Evolutionary conservation across 2,329 filamentous ascomycete genomes (phyloP).

Genomic region (Fusarium coffeatum): DNA sequence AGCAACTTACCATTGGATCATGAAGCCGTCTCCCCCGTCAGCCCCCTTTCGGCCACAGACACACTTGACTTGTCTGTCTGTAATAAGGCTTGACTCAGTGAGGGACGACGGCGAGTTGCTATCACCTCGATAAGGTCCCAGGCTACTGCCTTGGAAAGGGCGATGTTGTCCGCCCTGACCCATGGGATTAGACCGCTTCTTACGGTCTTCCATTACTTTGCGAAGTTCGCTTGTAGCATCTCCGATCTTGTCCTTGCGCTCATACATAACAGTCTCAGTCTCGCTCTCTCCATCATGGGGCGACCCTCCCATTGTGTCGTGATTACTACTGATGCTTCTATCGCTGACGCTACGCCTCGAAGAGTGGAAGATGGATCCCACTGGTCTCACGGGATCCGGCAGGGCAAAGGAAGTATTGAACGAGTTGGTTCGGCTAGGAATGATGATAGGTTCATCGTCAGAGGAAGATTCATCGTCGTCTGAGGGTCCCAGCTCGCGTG

Average conservation of each 20-base stretch:
- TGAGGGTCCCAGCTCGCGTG: constrained; percentile 59
- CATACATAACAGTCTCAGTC: constrained; percentile 67
- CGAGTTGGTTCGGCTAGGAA: constrained; percentile 67
- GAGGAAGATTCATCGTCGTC: constrained; percentile 67
- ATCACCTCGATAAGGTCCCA: constrained; percentile 50
- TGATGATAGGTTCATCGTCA: constrained; percentile 73
- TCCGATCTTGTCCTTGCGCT: constrained; percentile 57
- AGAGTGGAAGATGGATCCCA: constrained; percentile 60
- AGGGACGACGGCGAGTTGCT: constrained; percentile 65
- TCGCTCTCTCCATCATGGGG: constrained; percentile 65
- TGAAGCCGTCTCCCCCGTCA: constrained; percentile 63
- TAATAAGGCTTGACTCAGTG: constrained; percentile 60
- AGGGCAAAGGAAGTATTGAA: constrained; percentile 68
- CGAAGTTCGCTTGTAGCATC: constrained; percentile 71
- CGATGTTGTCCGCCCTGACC: constrained; percentile 50
- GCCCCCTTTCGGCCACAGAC: constrained; percentile 62
- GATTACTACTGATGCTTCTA: constrained; percentile 58
- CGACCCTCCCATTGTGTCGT: constrained; percentile 52
- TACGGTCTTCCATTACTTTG: constrained; percentile 66
- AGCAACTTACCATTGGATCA: constrained; percentile 71
- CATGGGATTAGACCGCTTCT: constrained; percentile 55
- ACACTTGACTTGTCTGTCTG: constrained; percentile 63
- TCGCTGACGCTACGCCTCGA: constrained; percentile 63
- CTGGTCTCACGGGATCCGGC: constrained; percentile 64
- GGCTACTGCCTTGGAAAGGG: constrained; percentile 49